Evolutionary conservation across 2,329 filamentous ascomycete genomes (phyloP), one percentile per base, ranked within the genome.

Genomic region (Apiospora saccharicola): DNA sequence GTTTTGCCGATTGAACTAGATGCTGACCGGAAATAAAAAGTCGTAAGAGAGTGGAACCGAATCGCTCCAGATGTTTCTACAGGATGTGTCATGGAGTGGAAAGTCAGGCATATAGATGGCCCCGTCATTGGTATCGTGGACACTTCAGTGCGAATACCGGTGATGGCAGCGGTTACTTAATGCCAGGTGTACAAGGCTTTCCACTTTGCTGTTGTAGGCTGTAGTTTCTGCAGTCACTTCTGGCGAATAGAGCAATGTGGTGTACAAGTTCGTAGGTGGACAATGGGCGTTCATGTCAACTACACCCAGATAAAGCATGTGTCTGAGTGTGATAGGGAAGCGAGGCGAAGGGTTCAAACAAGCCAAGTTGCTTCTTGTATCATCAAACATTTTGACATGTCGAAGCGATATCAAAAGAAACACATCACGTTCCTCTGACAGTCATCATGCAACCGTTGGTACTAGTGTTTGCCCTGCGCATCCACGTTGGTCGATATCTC

Each of bases 321-420:
- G 26, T 8, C 14, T 34, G 51, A 30, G 51, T 6, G 30, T 34
- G 26, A 19, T 57, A 22, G 26, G 51, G 30, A 61, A 61, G 53
- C 5, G 30, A 61, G 37, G 53, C 5, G 53, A 37, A 30, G 13
- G 5, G 8, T 22, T 8, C 4, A 12, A n/a, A 64, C 57, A 24
- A 22, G 34, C 34, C 34, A 41, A 34, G 8, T 64, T 41, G 57
- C 34, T 64, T 64, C 57, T 64, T 64, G 34, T n/a, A 41, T 41
- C 10, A 41, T 64, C 30, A 37, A 22, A 41, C 34, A 64, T 64
- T 64, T 41, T 64, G 57, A 64, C 57, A 64, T n/a, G 57, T 41
- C 41, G 34, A 37, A 64, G 19, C n/a, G 57, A n/a, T 64, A 64
- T 64, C 30, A 64, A 41, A 64, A 64, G 57, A 37, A 64, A 41